Evolutionary conservation across 2,329 filamentous ascomycete species (phyloP).

Genomic region (Penicillium paneum): DNA sequence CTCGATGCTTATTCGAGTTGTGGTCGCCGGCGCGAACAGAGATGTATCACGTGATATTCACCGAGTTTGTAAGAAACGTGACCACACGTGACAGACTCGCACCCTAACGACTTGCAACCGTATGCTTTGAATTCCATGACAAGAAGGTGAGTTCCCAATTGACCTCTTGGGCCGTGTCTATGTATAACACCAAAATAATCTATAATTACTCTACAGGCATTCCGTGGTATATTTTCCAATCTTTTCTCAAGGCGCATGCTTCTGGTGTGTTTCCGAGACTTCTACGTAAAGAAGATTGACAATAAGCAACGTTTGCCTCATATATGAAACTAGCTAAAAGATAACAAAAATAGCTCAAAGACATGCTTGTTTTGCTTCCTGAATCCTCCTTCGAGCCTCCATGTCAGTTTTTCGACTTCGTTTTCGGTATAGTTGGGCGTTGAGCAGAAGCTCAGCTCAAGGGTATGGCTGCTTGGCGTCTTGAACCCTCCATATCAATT

Average conservation of each 20-base stretch:
- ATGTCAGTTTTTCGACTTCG: not conserved
- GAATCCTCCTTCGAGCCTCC: not conserved
- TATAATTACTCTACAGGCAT: too few relatives aligned
- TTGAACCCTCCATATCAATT: not conserved
- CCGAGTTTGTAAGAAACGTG: not conserved
- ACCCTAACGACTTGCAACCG: conserved; percentile 6
- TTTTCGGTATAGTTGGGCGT: too few relatives aligned
- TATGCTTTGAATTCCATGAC: not conserved
- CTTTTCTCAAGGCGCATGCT: not conserved
- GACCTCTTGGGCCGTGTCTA: too few relatives aligned
- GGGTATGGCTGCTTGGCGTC: too few relatives aligned
- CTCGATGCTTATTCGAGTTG: not conserved
- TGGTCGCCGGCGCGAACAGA: not conserved
- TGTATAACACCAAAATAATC: accelerated
- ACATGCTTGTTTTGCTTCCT: accelerated
- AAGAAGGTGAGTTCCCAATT: not conserved
- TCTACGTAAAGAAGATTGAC: not conserved
- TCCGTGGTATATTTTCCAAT: not conserved
- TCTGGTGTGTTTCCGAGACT: not conserved
- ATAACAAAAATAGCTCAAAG: not conserved
- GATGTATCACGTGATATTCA: not conserved
- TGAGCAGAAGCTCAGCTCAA: too few relatives aligned
- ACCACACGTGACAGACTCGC: not conserved
- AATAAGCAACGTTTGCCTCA: not conserved
- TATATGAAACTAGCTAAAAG: not conserved